These are phyloP conservation scores for Linderniella brevidens DNA, from an alignment of 257 asterid species.

Conservation along the genomic window DNA sequence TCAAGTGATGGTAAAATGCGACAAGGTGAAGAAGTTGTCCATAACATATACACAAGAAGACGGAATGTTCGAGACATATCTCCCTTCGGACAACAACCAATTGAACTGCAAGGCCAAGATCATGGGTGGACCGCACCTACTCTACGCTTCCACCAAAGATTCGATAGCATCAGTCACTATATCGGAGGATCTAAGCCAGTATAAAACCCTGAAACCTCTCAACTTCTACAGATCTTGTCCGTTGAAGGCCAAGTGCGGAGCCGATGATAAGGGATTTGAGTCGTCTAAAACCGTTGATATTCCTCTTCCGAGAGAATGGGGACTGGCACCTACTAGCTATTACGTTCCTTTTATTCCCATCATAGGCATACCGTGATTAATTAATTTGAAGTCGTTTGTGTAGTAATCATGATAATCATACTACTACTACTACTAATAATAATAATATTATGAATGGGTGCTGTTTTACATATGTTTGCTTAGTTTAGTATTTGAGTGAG, in stretches of 20 bases:
- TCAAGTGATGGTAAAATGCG: constrained; percentile 4
- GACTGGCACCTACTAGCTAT: constrained; percentile 71
- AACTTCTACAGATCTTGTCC: constrained; percentile 53
- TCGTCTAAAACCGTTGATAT: constrained; percentile 71
- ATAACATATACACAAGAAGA: neutral
- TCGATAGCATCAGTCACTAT: constrained; percentile 12
- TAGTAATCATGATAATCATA: no score
- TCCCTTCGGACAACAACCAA: constrained; percentile 14
- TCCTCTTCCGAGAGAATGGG: constrained; percentile 80
- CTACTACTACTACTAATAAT: no score
- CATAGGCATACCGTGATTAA: constrained; percentile 83
- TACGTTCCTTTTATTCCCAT: constrained; percentile 70
- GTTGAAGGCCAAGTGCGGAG: constrained; percentile 23
- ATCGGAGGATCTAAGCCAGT: constrained; percentile 18
- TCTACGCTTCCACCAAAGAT: constrained; percentile 23
- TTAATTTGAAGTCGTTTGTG: no score
- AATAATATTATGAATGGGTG: no score
- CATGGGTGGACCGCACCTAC: constrained; percentile 58
- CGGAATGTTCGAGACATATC: neutral
- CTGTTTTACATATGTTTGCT: no score
- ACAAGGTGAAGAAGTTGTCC: neutral
- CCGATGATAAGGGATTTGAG: constrained; percentile 24
- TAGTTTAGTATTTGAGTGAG: no score
- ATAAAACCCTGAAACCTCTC: constrained; percentile 35
- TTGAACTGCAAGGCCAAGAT: constrained; percentile 53